Conservation (phyloP, 2,329 filamentous ascomycete species). For the Diaporthe vaccinii region DNA sequence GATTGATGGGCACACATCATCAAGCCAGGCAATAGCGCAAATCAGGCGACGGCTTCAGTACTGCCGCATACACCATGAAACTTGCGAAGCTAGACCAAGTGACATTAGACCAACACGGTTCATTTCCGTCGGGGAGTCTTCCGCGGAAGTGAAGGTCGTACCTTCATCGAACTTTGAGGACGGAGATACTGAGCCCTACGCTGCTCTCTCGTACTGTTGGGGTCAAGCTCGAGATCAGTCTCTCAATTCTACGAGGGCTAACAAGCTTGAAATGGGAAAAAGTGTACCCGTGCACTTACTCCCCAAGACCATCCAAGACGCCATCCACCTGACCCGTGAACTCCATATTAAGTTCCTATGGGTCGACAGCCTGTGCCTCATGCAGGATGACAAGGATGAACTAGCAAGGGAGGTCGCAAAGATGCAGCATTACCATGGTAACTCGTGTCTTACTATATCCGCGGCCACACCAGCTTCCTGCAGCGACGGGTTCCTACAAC, state of each 20-base stretch:
- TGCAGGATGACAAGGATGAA: neutral
- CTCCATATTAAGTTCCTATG: neutral
- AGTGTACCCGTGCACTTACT: neutral
- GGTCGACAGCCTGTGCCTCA: neutral
- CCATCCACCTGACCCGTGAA: neutral
- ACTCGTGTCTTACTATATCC: neutral
- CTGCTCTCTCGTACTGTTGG: neutral
- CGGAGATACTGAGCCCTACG: neutral
- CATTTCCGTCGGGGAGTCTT: neutral
- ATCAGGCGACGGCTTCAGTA: neutral
- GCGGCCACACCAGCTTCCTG: neutral
- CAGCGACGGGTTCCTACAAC: neutral
- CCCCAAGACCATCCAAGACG: neutral
- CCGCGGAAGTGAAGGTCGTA: neutral
- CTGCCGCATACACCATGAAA: neutral
- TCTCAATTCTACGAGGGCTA: neutral
- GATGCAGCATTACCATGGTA: neutral
- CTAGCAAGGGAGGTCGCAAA: neutral
- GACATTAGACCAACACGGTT: neutral
- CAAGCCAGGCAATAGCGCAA: neutral
- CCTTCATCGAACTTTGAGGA: neutral
- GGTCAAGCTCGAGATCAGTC: neutral
- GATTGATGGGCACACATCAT: neutral
- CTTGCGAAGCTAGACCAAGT: neutral
- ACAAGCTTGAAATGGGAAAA: neutral